phyloP scores from a whole-genome alignment of 2,329 filamentous ascomycete species.

The Bipolaris sorokiniana region DNA sequence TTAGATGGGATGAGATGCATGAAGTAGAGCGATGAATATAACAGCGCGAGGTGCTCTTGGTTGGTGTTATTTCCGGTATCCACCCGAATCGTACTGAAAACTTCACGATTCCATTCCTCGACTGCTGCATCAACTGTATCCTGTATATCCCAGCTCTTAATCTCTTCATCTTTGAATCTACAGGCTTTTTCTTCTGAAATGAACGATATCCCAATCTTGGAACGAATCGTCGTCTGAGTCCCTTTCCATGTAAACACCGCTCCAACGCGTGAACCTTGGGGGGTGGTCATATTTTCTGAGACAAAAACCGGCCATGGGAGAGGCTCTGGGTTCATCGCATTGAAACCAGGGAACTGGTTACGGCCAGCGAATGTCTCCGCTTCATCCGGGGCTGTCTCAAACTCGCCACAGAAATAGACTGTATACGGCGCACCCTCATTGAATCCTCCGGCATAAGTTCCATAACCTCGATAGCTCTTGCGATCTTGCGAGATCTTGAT shows the following conservation, averaged over 20 bases:
- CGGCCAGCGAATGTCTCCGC: neutral
- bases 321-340: constrained; percentile 46
- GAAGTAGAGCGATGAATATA: constrained; percentile 73
- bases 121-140: constrained; percentile 48
- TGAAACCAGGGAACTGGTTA: constrained; percentile 52
- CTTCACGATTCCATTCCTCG: constrained; percentile 54
- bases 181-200: constrained; percentile 57
- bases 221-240: constrained; percentile 46
- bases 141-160: constrained; percentile 51
- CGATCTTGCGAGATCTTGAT: constrained; percentile 30
- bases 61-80: constrained; percentile 60
- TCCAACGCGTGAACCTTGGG: constrained; percentile 54
- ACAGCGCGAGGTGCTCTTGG: constrained; percentile 58
- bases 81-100: constrained; percentile 60
- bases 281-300: constrained; percentile 11
- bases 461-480: constrained; percentile 33
- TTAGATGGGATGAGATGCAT: constrained; percentile 73
- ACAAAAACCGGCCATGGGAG: constrained; percentile 15
- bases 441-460: constrained; percentile 37
- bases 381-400: constrained; percentile 27
- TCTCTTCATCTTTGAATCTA: constrained; percentile 50
- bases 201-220: constrained; percentile 58
- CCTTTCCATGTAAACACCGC: constrained; percentile 55
- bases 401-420: constrained; percentile 39
- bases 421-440: constrained; percentile 41